phyloP scores from a whole-genome alignment of 1,284 basidiomycete species.

The Earliella scabrosa region DNA sequence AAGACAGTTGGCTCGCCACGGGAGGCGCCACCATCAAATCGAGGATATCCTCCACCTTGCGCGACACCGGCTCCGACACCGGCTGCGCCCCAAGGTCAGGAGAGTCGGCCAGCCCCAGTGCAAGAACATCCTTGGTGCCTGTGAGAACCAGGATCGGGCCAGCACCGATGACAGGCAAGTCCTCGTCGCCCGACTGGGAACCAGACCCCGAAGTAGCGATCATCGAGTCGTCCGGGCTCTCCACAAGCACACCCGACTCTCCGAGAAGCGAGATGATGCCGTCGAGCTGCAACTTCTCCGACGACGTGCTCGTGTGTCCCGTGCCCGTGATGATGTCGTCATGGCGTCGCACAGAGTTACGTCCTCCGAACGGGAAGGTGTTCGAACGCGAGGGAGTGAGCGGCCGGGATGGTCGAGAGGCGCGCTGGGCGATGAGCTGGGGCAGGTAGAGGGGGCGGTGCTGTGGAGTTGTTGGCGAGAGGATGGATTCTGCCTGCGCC shows the following conservation, averaged over 20 bases:
- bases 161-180: not conserved
- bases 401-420: constrained; percentile 1
- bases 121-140: not conserved
- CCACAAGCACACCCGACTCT: constrained; percentile 13
- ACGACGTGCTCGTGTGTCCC: constrained; percentile 5
- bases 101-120: not conserved
- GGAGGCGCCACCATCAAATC: constrained; percentile 2
- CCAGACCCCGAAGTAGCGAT: not conserved
- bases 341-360: not conserved
- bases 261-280: constrained; percentile 25
- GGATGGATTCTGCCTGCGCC: constrained; percentile 12
- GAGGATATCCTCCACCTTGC: constrained; percentile 17
- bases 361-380: not conserved
- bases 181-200: not conserved
- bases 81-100: not conserved
- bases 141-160: not conserved
- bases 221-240: not conserved
- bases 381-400: not conserved
- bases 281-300: constrained; percentile 23
- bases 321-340: too few relatives aligned
- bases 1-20: not conserved
- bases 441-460: constrained; percentile 26
- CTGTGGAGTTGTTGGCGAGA: constrained; percentile 1
- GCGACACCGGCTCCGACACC: constrained; percentile 3
- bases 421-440: constrained; percentile 17